These are phyloP conservation scores for Cercospora sp. DNA, from an alignment of 2,329 filamentous ascomycete species.

Conservation along the genomic window DNA sequence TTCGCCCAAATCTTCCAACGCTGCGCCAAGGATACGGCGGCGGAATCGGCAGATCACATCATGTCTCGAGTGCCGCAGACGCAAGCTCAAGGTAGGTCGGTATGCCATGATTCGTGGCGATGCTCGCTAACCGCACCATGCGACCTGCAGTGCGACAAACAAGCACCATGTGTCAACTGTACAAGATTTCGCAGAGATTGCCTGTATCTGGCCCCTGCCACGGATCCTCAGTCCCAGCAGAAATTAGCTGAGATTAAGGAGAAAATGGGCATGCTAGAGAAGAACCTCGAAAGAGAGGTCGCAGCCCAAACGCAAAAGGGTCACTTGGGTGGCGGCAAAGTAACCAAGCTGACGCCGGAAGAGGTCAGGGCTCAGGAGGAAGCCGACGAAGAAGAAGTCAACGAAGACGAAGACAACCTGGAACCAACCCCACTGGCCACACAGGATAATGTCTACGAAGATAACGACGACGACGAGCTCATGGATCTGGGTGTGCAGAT, in stretches of 20 bases:
- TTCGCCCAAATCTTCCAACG: not conserved
- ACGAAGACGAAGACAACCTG: constrained; percentile 59
- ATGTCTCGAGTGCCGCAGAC: constrained; percentile 69
- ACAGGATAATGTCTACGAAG: constrained; percentile 68
- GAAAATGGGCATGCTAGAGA: constrained; percentile 71
- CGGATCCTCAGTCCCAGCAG: constrained; percentile 69
- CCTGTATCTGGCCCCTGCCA: constrained; percentile 64
- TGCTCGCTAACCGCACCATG: not conserved
- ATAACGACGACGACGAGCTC: constrained; percentile 65
- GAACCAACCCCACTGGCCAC: constrained; percentile 64
- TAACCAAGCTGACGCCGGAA: constrained; percentile 21
- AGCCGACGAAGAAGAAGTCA: constrained; percentile 55
- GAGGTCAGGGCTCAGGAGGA: constrained; percentile 49
- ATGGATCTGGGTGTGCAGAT: constrained; percentile 71
- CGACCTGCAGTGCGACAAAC: constrained; percentile 63
- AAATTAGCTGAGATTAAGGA: constrained; percentile 77
- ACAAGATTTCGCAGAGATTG: constrained; percentile 54
- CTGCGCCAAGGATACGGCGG: constrained; percentile 29
- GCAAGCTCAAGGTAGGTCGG: constrained; percentile 63
- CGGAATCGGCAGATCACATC: constrained; percentile 60
- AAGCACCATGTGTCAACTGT: constrained; percentile 69
- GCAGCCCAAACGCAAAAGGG: constrained; percentile 46
- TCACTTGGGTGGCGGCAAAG: constrained; percentile 32
- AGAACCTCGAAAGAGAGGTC: constrained; percentile 68
- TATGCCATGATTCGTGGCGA: not conserved